Base-by-base conservation (phyloP, 2,329 filamentous ascomycete species). In the Ophiostoma ulmi region DNA sequence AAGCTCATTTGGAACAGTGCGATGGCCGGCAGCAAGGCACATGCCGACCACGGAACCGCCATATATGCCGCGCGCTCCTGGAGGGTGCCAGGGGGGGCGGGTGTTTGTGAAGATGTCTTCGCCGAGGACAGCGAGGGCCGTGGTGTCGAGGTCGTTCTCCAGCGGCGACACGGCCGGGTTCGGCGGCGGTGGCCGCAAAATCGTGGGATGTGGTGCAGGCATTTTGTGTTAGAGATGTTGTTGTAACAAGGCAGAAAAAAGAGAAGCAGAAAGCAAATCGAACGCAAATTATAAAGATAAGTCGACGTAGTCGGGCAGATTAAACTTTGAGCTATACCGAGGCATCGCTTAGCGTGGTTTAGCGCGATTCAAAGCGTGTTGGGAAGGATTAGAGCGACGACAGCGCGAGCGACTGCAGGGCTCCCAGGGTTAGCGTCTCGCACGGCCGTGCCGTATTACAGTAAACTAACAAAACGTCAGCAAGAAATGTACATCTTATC, bases 51-150 rank as follows among this genome's bases (percentile, higher is more conserved):
- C 93, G 71, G 91, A 89, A 74, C 94, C 94, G 78, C 95, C 95
- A 77, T 93, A 99, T 80, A 99, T 93, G 72, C 95, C 95, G 70
- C 95, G 89, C 2, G 95, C 95, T 26, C 93, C 93, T 0, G 92
- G 90, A 0, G 95, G 95, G 76, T 96, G 94, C 94, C 94, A 98
- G 73, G 95, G 86, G 31, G 91, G 91, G 52, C 93, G 91, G 2
- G 93, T 92, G 79, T 99, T 99, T 70, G 95, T 98, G 83, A 95
- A 99, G 75, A 98, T 90, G 78, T 97, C 91, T 71, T 90, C 90
- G 64, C 91, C 90, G 73, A 95, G 87, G 73, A 91, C 90, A 70
- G 83, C 83, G 69, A 97, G 84, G 74, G 93, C 91, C 3, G 91
- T 95, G 75, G 97, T 84, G 77, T 97, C 93, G 70, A 97, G 86